These are phyloP conservation scores for Ustulina deusta DNA, from an alignment of 2,329 filamentous ascomycete genomes.

Conservation along the genomic window DNA sequence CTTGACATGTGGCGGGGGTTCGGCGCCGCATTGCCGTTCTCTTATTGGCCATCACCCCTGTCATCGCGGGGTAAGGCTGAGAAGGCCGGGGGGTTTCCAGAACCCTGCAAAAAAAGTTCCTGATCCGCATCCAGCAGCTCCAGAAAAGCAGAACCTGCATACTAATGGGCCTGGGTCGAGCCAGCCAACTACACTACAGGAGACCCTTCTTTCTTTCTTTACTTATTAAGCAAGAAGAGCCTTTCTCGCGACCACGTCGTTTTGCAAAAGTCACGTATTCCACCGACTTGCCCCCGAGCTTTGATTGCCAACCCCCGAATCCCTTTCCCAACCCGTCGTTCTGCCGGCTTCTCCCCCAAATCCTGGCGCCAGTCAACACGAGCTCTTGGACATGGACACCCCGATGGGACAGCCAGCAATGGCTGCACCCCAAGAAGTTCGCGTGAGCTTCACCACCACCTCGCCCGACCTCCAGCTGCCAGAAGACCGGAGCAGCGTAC, in stretches of 20 bases:
- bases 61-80: slow-evolving; percentile 49
- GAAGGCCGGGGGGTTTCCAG: slow-evolving; percentile 35
- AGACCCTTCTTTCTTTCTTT: neutral
- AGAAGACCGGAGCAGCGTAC: slow-evolving; percentile 67
- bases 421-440: slow-evolving; percentile 63
- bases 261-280: neutral
- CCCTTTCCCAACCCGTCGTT: neutral
- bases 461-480: slow-evolving; percentile 72
- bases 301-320: neutral
- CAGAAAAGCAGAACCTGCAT: slow-evolving; percentile 1
- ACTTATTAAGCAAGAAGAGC: neutral
- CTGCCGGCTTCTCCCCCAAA: slow-evolving; percentile 8
- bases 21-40: too few relatives aligned
- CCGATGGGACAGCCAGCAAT: slow-evolving; percentile 44
- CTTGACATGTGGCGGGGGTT: slow-evolving; percentile 29
- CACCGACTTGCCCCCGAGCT: neutral
- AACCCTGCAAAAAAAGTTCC: slow-evolving; percentile 39
- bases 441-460: slow-evolving; percentile 75
- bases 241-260: too few relatives aligned
- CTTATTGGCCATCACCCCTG: slow-evolving; percentile 43
- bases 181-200: neutral
- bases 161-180: neutral
- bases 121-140: slow-evolving; percentile 23
- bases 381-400: slow-evolving; percentile 41
- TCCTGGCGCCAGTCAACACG: neutral